Conservation (phyloP, 2,329 filamentous ascomycete genomes). For the Triangularia verruculosa region DNA sequence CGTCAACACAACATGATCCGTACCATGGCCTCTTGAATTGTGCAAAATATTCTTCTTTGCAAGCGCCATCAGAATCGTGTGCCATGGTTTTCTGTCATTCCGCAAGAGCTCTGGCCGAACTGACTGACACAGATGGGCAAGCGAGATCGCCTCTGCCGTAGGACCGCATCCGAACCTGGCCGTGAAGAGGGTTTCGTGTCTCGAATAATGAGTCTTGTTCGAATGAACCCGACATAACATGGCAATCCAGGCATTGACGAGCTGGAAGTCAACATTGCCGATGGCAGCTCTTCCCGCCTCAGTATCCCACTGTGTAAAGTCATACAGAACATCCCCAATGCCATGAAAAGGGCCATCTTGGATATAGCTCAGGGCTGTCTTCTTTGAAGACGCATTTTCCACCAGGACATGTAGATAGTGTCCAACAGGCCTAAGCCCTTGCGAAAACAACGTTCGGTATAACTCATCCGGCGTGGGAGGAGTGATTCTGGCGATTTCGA, state of each 20-base stretch:
- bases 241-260: slow-evolving; percentile 51
- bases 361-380: slow-evolving; percentile 46
- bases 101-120: neutral
- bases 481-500: slow-evolving; percentile 59
- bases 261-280: neutral
- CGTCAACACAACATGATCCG: slow-evolving; percentile 28
- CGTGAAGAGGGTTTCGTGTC: neutral
- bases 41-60: slow-evolving; percentile 35
- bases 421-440: slow-evolving; percentile 47
- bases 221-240: slow-evolving; percentile 41
- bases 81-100: slow-evolving; percentile 41
- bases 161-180: neutral
- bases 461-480: slow-evolving; percentile 59
- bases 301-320: neutral
- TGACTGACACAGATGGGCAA: slow-evolving; percentile 31
- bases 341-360: slow-evolving; percentile 13
- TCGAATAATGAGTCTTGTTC: neutral
- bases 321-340: slow-evolving; percentile 43
- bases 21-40: slow-evolving; percentile 17
- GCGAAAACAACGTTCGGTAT: slow-evolving; percentile 55
- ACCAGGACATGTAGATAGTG: slow-evolving; percentile 56
- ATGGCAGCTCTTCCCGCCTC: slow-evolving; percentile 7
- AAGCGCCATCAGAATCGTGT: slow-evolving; percentile 40
- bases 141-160: slow-evolving; percentile 35
- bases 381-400: slow-evolving; percentile 46